These are phyloP conservation scores for Yarrowia sp. DNA, from an alignment of 805 yeast species.

Conservation along the genomic window DNA sequence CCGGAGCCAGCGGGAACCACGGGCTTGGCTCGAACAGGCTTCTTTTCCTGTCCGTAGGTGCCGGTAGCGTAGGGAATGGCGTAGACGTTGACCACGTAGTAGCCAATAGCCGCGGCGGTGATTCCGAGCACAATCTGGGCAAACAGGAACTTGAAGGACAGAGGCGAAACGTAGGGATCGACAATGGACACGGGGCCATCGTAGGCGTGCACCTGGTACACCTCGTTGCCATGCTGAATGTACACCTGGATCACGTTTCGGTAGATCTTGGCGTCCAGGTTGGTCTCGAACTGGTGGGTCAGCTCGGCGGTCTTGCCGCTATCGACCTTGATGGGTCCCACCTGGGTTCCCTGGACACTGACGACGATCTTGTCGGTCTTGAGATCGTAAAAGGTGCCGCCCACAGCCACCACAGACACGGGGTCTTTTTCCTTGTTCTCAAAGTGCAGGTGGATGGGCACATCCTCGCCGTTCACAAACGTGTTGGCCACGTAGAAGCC, in stretches of 20 bases:
- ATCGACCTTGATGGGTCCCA: conserved; percentile 60
- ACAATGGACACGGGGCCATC: conserved; percentile 55
- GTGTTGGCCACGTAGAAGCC: conserved; percentile 38
- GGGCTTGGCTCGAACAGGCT: conserved; percentile 38
- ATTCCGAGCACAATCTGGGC: conserved; percentile 62
- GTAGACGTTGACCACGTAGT: conserved; percentile 50
- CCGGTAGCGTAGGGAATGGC: conserved; percentile 47
- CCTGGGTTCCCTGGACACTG: conserved; percentile 48
- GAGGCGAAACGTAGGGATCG: conserved; percentile 71
- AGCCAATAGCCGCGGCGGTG: conserved; percentile 59
- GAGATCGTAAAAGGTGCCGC: conserved; percentile 43
- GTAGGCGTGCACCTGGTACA: conserved; percentile 43
- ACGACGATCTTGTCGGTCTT: conserved; percentile 38
- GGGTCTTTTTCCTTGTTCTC: conserved; percentile 45
- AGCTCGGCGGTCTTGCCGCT: conserved; percentile 69
- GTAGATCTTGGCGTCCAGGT: conserved; percentile 57
- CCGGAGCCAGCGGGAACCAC: conserved; percentile 40
- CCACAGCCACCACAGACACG: conserved; percentile 43
- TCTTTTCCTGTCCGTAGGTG: conserved; percentile 26
- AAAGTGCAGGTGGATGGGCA: conserved; percentile 44
- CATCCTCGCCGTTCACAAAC: conserved; percentile 45
- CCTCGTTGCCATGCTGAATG: conserved; percentile 43
- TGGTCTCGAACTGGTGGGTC: conserved; percentile 42
- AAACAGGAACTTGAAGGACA: conserved; percentile 74
- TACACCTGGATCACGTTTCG: conserved; percentile 52